Evolutionary conservation across 2,329 filamentous ascomycete species (phyloP).

Genomic region (Fusarium robinianum): DNA sequence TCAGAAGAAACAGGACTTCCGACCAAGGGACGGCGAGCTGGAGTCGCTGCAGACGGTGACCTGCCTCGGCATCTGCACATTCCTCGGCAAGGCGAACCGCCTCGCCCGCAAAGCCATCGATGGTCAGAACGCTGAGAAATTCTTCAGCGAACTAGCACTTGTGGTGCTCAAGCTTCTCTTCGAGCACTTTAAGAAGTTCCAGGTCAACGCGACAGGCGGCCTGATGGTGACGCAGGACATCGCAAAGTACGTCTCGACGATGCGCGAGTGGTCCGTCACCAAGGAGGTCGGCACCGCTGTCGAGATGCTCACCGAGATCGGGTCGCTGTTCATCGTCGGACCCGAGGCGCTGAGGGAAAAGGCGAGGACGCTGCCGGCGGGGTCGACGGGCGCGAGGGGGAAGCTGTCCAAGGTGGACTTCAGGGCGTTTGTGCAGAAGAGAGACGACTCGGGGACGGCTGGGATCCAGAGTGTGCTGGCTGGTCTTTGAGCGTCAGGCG

Average conservation of each 20-base stretch:
- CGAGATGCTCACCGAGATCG: slow-evolving; percentile 90
- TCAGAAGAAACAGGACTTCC: slow-evolving; percentile 89
- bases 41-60: slow-evolving; percentile 86
- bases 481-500: slow-evolving; percentile 50
- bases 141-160: slow-evolving; percentile 82
- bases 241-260: slow-evolving; percentile 84
- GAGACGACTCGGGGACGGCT: slow-evolving; percentile 80
- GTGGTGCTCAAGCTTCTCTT: slow-evolving; percentile 79
- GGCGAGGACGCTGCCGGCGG: slow-evolving; percentile 60
- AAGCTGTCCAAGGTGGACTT: slow-evolving; percentile 71
- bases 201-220: slow-evolving; percentile 89
- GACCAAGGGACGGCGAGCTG: slow-evolving; percentile 79
- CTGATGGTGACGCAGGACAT: slow-evolving; percentile 97
- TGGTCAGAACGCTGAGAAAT: slow-evolving; percentile 79
- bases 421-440: slow-evolving; percentile 79
- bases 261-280: slow-evolving; percentile 79
- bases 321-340: slow-evolving; percentile 93
- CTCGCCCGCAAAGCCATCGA: slow-evolving; percentile 72
- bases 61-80: slow-evolving; percentile 79
- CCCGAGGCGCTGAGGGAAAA: slow-evolving; percentile 76
- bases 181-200: slow-evolving; percentile 93
- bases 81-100: slow-evolving; percentile 70
- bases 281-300: slow-evolving; percentile 71
- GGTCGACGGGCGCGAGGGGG: slow-evolving; percentile 50
- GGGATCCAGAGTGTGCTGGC: slow-evolving; percentile 84